Evolutionary conservation across 1,139 yeast species (phyloP).

Genomic region (Saccharomyces hybrid): DNA sequence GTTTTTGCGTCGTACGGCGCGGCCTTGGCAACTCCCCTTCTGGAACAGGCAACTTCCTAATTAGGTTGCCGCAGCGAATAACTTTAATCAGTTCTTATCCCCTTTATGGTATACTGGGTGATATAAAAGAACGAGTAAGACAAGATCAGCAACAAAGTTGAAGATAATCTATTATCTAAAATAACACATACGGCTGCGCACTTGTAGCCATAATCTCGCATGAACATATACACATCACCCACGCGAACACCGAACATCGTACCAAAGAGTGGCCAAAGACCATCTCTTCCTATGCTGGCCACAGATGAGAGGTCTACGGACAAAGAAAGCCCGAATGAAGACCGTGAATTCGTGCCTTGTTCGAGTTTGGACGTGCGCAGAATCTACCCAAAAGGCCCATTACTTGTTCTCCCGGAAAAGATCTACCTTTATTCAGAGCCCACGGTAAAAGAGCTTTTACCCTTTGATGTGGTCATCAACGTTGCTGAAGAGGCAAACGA

Average conservation of each 20-base stretch:
- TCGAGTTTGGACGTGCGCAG: neutral
- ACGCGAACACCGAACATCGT: neutral
- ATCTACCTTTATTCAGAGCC: neutral
- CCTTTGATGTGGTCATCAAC: neutral
- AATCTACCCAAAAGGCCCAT: neutral
- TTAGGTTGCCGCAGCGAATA: neutral
- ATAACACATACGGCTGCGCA: neutral
- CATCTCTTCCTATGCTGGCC: neutral
- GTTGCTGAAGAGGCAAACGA: neutral
- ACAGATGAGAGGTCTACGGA: neutral
- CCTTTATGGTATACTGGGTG: neutral
- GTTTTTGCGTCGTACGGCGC: slow-evolving; percentile 76
- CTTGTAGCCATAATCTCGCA: neutral
- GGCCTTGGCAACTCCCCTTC: slow-evolving; percentile 62
- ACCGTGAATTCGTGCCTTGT: neutral
- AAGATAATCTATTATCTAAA: neutral
- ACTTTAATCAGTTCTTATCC: neutral
- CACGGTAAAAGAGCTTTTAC: neutral
- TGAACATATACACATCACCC: neutral
- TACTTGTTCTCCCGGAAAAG: neutral
- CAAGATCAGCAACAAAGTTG: neutral
- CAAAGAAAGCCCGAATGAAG: neutral
- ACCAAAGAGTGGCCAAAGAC: neutral
- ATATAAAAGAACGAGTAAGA: neutral
- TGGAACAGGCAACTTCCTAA: slow-evolving; percentile 16